Base-by-base conservation (phyloP, 371 early-diverging fungal genomes). In the Mortierella sp. region DNA sequence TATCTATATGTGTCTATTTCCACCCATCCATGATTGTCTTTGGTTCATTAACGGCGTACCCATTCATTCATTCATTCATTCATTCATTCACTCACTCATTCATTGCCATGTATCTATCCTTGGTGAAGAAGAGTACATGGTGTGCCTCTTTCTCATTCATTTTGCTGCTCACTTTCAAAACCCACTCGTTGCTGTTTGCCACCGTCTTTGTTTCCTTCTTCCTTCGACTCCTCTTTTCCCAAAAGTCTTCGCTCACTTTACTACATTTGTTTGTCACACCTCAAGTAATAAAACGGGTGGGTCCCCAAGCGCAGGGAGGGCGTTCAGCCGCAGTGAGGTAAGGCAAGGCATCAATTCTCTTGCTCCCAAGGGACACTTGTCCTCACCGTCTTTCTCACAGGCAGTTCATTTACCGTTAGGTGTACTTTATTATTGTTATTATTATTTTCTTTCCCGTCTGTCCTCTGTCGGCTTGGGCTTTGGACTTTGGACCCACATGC, bases 261-360 rank as follows among this genome's bases (percentile, higher is more conserved):
- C 42, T 3, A 38, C 42, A 38, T 38, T 48, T 48, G 48, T 38
- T 19, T 65, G 65, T 65, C 38, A 31, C 65, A 65, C 65, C 38
- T 31, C 28, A 60, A 60, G 21, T 65, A 38, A 65, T 38, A 65
- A 38, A 38, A 38, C 19, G 2, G 54, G 8, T 38, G 3, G 38
- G 38, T 65, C 65, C 65, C 65, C 38, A 63, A 63, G 65, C 65
- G 65, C 38, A 65, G 24, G 26, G 34, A 65, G 38, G 65, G 65
- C 65, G 65, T 65, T 21, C 38, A 21, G 65, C 65, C 65, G 42
- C 65, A 65, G 34, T 63, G 65, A 63, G 31, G 28, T 13, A 28
- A 31, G 31, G 60, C 60, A 60, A 31, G 63, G 63, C 34, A 63
- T 28, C 8, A 58, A 1, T 60, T 31, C 31, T 16, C 28, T 38